A percentile compares a stretch with the other conserved stretches of the same genome.
Conservation (phyloP, 768 basidiomycete genomes). For the Dioszegia aurantiaca region DNA sequence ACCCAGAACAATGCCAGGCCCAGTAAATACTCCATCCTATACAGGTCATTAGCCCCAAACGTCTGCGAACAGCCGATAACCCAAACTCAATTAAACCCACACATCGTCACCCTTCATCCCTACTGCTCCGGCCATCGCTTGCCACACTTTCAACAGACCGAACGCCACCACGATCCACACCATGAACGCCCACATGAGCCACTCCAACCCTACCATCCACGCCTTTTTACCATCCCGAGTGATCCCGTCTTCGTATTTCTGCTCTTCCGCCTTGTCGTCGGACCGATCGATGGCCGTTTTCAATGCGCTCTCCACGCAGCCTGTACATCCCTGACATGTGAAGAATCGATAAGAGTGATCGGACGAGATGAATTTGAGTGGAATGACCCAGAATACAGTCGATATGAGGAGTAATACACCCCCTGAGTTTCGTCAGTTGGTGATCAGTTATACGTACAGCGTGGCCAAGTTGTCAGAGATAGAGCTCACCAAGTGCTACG, state of each 20-base stretch:
- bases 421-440: conserved; percentile 5
- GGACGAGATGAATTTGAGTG: neutral
- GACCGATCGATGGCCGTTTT: neutral
- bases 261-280: neutral
- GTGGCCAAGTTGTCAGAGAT: too few species aligned
- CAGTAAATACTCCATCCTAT: neutral
- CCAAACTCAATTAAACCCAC: neutral
- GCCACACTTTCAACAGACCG: conserved; percentile 5
- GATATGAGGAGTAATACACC: conserved; percentile 1
- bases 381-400: conserved; percentile 1
- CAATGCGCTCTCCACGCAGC: neutral
- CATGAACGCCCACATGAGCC: conserved; percentile 11
- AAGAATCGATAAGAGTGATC: neutral
- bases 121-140: neutral
- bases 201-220: conserved; percentile 7
- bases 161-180: neutral
- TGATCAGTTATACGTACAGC: too few species aligned
- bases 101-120: conserved; percentile 4
- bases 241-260: neutral
- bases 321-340: neutral
- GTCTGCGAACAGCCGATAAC: too few species aligned
- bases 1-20: conserved; percentile 2
- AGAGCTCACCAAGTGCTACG: too few species aligned
- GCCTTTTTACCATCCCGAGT: neutral
- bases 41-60: neutral